A percentile compares a stretch with the other conserved stretches of the same genome.
Evolutionary conservation across 768 basidiomycete genomes (phyloP).

Genomic region (Mrakia gelida): DNA sequence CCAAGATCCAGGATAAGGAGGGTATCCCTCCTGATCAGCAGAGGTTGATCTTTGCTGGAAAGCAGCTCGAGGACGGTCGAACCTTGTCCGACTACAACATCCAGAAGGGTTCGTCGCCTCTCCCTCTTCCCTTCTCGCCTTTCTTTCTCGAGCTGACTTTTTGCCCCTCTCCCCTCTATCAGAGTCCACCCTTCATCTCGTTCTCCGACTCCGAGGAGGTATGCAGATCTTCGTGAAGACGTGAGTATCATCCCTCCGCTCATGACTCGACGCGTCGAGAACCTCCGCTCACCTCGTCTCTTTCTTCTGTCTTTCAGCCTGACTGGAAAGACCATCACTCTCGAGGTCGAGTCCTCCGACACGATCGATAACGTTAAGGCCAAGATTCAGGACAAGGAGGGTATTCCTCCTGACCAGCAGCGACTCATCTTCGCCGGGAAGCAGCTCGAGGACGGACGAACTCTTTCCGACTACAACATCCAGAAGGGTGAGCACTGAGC

Average conservation of each 20-base stretch:
- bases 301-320: constrained; percentile 39
- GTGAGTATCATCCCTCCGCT: neutral
- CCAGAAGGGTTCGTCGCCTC: constrained; percentile 70
- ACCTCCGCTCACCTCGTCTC: neutral
- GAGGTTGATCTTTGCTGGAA: constrained; percentile 85
- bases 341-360: constrained; percentile 65
- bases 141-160: neutral
- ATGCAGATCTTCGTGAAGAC: constrained; percentile 30
- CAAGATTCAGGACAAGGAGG: constrained; percentile 47
- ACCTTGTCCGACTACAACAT: constrained; percentile 86
- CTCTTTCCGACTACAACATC: constrained; percentile 81
- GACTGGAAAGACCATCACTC: constrained; percentile 47
- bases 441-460: constrained; percentile 86
- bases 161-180: neutral
- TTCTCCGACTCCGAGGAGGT: constrained; percentile 72
- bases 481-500: constrained; percentile 77
- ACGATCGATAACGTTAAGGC: constrained; percentile 51
- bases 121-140: constrained; percentile 50
- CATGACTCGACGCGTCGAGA: neutral
- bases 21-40: constrained; percentile 84
- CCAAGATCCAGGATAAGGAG: constrained; percentile 44
- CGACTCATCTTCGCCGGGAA: constrained; percentile 89
- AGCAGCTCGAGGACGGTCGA: constrained; percentile 86
- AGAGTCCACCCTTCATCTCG: constrained; percentile 48
- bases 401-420: constrained; percentile 81